Percentiles rank a stretch among this genome's conserved stretches.
Evolutionary conservation across 169 alveolate genomes (phyloP).

Genomic region (Babesia bigemina): DNA sequence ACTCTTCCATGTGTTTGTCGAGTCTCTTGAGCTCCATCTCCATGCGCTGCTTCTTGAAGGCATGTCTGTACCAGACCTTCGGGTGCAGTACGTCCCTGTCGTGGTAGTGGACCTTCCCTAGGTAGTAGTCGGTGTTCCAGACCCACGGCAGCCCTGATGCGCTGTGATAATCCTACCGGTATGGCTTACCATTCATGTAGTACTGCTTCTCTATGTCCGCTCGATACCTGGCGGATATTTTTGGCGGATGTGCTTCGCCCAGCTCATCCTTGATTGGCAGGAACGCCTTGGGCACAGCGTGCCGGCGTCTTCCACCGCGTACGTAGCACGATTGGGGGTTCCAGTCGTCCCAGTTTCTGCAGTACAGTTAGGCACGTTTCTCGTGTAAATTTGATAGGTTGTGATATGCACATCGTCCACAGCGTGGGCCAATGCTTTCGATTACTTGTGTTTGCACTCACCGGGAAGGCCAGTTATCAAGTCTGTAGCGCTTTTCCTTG

Average conservation of each 20-base stretch:
- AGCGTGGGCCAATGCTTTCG: no score
- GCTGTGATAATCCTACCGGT: background rate
- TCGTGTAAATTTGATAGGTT: background rate
- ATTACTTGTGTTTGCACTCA: conserved; percentile 3
- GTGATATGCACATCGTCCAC: no score
- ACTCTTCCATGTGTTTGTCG: conserved; percentile 58
- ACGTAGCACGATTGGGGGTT: conserved; percentile 77
- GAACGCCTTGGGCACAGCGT: conserved; percentile 79
- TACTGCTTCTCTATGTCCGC: conserved; percentile 87
- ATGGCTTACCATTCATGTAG: conserved; percentile 75
- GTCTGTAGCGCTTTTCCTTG: conserved; percentile 80
- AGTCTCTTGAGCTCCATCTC: conserved; percentile 60
- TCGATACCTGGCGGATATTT: conserved; percentile 66
- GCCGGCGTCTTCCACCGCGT: conserved; percentile 84
- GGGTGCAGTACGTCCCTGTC: conserved; percentile 83
- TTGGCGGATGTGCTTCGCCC: conserved; percentile 88
- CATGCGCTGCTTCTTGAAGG: conserved; percentile 63
- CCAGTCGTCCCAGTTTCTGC: conserved; percentile 85
- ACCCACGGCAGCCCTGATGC: conserved; percentile 85
- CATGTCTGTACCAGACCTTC: conserved; percentile 82
- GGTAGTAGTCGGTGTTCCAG: conserved; percentile 81
- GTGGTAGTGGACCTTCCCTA: conserved; percentile 77
- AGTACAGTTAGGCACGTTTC: background rate
- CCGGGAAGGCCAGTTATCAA: conserved; percentile 89
- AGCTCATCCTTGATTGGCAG: conserved; percentile 85